Conservation (phyloP, 306 rosid species). For the Luffa aegyptiaca region DNA sequence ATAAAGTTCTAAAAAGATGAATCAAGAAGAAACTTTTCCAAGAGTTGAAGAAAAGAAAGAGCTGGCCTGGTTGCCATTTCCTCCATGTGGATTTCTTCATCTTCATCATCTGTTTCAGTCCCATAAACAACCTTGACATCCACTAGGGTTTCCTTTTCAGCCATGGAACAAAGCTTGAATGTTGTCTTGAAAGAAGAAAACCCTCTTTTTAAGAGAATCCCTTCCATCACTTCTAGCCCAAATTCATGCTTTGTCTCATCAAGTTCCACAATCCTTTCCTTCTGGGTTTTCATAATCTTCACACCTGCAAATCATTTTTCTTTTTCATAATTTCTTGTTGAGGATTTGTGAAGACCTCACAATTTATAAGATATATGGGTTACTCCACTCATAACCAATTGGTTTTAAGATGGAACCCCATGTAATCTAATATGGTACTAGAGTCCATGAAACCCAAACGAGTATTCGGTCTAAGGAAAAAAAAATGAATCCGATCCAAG, state of each 20-base stretch:
- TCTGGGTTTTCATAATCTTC: slow-evolving; percentile 19
- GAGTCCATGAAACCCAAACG: too few species aligned
- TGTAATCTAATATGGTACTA: too few species aligned
- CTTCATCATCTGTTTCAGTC: slow-evolving; percentile 19
- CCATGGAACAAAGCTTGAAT: slow-evolving; percentile 27
- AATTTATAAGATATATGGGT: too few species aligned
- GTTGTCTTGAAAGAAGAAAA: slow-evolving; percentile 43
- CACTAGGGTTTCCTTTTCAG: slow-evolving; percentile 29
- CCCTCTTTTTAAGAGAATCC: slow-evolving; percentile 40
- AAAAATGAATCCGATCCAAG: too few species aligned
- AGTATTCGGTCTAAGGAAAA: too few species aligned
- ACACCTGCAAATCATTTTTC: slow-evolving; percentile 13
- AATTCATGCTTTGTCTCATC: slow-evolving; percentile 33
- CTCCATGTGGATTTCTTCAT: slow-evolving; percentile 16
- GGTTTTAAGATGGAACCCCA: too few species aligned
- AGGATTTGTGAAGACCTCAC: too few species aligned
- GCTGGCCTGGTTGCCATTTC: slow-evolving; percentile 23
- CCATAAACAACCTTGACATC: slow-evolving; percentile 40
- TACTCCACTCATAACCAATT: too few species aligned
- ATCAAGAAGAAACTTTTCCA: slow-evolving; percentile 27
- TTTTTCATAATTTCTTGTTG: background rate
- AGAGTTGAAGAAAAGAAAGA: slow-evolving; percentile 22
- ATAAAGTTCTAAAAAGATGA: background rate
- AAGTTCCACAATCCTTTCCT: slow-evolving; percentile 46
- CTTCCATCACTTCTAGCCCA: slow-evolving; percentile 49